Evolutionary conservation across 2,329 filamentous ascomycete genomes (phyloP), one percentile per base, ranked within the genome.

Genomic region (Paracoccidioides lutzii): DNA sequence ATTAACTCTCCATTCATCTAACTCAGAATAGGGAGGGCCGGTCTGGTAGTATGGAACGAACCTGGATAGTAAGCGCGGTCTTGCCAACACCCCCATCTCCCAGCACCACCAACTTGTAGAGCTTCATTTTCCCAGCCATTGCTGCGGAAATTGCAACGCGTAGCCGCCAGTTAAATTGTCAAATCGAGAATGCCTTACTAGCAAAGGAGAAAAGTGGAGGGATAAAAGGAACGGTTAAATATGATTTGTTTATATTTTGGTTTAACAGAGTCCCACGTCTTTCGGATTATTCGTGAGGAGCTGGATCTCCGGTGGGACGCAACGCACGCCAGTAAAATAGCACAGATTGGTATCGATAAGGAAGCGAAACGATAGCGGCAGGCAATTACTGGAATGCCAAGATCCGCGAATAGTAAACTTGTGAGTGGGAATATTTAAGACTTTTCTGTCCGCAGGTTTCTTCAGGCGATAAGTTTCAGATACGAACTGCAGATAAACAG

Each of bases 31-130:
- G 6, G 12, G 35, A 10, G 37, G 15, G 15, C 12, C 57, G 45
- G 51, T 12, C 45, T 22, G 30, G 33, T 40, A 58, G 55, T 37
- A 52, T 33, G 52, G 54, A 58, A 62, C 70, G 58, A 65, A 78
- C 81, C 75, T 83, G 90, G 69, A 95, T 95, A 57, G 90, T 95
- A 69, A 95, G 78, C 66, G 90, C 90, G 53, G 90, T 95, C 75
- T 95, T 95, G 65, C 90, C 90, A 59, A 95, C 90, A 74, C 90
- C 90, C 75, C 90, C 90, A 71, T 95, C 90, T 65, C 90, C 90
- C 61, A 95, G 78, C 75, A 95, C 90, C 81, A 95, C 90, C 80
- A 95, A 76, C 76, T 95, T 95, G 78, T 95, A 94, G 71, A 76
- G 44, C 69, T 90, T 90, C 89, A 94, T 94, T 79, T 91, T 90